Conservation (phyloP, 2,329 filamentous ascomycete genomes). For the Didymella arachidicola region DNA sequence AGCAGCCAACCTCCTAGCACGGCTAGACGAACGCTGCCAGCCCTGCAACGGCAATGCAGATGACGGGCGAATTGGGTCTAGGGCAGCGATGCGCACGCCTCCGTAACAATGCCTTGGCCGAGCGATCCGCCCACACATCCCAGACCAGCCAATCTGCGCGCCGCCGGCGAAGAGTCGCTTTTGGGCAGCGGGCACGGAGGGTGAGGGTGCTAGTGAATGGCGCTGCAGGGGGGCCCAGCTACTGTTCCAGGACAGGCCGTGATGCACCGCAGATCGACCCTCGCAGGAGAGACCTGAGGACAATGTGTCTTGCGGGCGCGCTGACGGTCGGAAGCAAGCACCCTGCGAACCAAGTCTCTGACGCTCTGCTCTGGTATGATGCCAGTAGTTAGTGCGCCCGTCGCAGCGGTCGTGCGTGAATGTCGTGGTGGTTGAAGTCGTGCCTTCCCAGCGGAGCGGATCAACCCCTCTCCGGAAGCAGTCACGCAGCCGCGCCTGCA, state of each 20-base stretch:
- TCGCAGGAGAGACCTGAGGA: constrained; percentile 38
- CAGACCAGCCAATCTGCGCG: constrained; percentile 49
- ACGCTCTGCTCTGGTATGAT: neutral
- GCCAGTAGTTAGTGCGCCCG: neutral
- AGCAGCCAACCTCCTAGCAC: constrained; percentile 41
- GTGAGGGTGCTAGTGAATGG: constrained; percentile 23
- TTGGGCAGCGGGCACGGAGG: constrained; percentile 48
- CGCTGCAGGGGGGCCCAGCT: constrained; percentile 33
- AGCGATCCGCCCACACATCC: constrained; percentile 48
- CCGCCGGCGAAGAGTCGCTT: constrained; percentile 50
- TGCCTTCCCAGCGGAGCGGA: constrained; percentile 30
- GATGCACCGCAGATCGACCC: constrained; percentile 53
- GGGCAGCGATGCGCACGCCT: constrained; percentile 45
- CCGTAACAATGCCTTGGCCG: constrained; percentile 43
- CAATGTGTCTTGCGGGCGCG: constrained; percentile 22
- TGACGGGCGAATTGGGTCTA: constrained; percentile 43
- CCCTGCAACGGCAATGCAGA: constrained; percentile 54
- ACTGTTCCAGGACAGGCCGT: constrained; percentile 49
- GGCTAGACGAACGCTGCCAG: constrained; percentile 43
- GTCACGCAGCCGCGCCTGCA: constrained; percentile 24
- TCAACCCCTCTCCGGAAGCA: constrained; percentile 28
- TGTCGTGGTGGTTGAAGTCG: constrained; percentile 1
- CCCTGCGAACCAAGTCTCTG: neutral
- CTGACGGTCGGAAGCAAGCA: constrained; percentile 38
- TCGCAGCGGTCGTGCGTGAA: neutral